Evolutionary conservation across 768 basidiomycete genomes (phyloP).

Genomic region (Psilocybe sp.): DNA sequence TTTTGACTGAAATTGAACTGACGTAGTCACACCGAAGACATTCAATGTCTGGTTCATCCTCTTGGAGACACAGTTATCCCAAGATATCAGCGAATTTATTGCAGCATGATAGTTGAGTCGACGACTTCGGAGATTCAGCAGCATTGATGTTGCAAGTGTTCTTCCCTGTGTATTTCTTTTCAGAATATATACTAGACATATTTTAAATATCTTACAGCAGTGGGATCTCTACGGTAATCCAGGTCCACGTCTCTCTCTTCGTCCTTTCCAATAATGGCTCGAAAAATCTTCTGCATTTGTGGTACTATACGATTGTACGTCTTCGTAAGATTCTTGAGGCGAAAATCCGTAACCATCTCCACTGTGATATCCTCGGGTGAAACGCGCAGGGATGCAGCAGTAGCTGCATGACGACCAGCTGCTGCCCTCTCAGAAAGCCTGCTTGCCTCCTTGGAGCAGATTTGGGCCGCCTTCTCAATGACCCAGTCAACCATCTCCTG

Average conservation of each 20-base stretch:
- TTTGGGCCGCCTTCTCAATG: constrained; percentile 2
- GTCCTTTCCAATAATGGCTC: neutral
- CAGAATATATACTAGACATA: neutral
- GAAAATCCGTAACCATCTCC: constrained; percentile 8
- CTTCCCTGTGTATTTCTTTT: constrained; percentile 10
- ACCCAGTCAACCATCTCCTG: constrained; percentile 4
- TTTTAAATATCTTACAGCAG: constrained; percentile 1
- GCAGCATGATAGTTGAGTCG: constrained; percentile 6
- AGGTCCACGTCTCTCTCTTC: neutral
- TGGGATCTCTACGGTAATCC: too few relatives aligned
- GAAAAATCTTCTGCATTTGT: constrained; percentile 11
- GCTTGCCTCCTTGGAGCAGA: constrained; percentile 4
- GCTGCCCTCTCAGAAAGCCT: constrained; percentile 4
- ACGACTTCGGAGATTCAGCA: constrained; percentile 15
- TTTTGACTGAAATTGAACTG: constrained; percentile 8
- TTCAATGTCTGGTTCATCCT: constrained; percentile 12
- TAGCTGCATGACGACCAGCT: neutral
- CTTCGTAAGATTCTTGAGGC: neutral
- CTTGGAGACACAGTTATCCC: constrained; percentile 15
- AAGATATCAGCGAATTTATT: constrained; percentile 13
- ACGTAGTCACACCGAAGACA: constrained; percentile 11
- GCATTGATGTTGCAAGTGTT: constrained; percentile 13
- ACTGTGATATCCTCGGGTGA: constrained; percentile 6
- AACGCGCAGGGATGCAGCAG: constrained; percentile 7
- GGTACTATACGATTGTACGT: constrained; percentile 9